A percentile compares a stretch with the other conserved stretches of the same genome.
Evolutionary conservation across 768 basidiomycete genomes (phyloP).

Genomic region (Serendipita vermifera): DNA sequence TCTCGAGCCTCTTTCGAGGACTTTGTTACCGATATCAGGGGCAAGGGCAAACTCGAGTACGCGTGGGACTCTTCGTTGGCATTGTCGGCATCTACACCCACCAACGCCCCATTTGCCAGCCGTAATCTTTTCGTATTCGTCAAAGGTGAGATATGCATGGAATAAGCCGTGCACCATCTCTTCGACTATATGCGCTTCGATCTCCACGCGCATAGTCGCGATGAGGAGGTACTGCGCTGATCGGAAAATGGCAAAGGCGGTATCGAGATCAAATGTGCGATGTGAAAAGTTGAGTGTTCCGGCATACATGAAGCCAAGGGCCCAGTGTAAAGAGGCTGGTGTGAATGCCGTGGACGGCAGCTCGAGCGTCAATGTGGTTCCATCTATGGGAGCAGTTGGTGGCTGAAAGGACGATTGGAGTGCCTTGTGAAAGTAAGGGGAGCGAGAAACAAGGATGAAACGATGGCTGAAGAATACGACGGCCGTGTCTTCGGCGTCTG

Average conservation of each 20-base stretch:
- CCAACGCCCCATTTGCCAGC: constrained; percentile 69
- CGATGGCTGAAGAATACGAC: constrained; percentile 86
- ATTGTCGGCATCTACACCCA: constrained; percentile 75
- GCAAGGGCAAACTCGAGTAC: constrained; percentile 68
- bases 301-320: constrained; percentile 87
- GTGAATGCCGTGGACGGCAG: constrained; percentile 91
- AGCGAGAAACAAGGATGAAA: constrained; percentile 82
- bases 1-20: constrained; percentile 58
- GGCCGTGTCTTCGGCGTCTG: constrained; percentile 52
- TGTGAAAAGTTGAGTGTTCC: constrained; percentile 90
- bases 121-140: constrained; percentile 64
- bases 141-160: constrained; percentile 67
- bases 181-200: constrained; percentile 67
- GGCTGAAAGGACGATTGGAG: constrained; percentile 51
- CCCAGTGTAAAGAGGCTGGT: constrained; percentile 85
- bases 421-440: constrained; percentile 71
- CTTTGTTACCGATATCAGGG: constrained; percentile 62
- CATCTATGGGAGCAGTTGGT: constrained; percentile 22
- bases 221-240: constrained; percentile 71
- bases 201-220: constrained; percentile 58
- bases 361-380: constrained; percentile 45
- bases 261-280: constrained; percentile 82
- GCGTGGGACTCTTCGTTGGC: constrained; percentile 64
- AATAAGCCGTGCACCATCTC: constrained; percentile 88
- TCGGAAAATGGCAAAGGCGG: constrained; percentile 79